These are phyloP conservation scores for Aaosphaeria arxii DNA, from an alignment of 2,329 filamentous ascomycete species.

Conservation along the genomic window DNA sequence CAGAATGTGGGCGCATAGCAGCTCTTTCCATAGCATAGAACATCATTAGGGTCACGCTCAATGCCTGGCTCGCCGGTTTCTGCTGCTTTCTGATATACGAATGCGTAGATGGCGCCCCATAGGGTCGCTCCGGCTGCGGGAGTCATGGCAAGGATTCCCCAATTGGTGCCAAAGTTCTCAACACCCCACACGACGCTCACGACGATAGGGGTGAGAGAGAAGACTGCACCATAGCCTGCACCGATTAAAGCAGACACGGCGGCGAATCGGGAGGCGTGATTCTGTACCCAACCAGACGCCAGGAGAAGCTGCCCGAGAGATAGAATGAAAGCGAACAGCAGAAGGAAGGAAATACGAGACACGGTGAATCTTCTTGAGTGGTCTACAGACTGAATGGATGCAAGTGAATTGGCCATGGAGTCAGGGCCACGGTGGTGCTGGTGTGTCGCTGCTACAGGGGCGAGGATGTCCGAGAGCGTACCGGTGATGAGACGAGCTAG, in stretches of 20 bases:
- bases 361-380: constrained; percentile 51
- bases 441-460: constrained; percentile 53
- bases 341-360: constrained; percentile 76
- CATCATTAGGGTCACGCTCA: constrained; percentile 38
- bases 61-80: constrained; percentile 37
- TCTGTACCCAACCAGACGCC: constrained; percentile 71
- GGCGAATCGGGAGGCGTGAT: constrained; percentile 77
- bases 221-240: constrained; percentile 88
- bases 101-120: constrained; percentile 88
- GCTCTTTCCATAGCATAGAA: constrained; percentile 73
- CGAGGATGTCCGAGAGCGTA: constrained; percentile 82
- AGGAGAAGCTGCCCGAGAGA: constrained; percentile 73
- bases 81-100: constrained; percentile 70
- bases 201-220: constrained; percentile 85
- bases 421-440: constrained; percentile 53
- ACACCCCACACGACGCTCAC: constrained; percentile 98
- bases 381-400: constrained; percentile 26
- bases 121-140: constrained; percentile 84
- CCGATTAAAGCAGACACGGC: constrained; percentile 81
- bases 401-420: constrained; percentile 41
- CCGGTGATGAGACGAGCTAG: constrained; percentile 87
- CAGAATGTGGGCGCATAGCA: constrained; percentile 85
- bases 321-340: constrained; percentile 71
- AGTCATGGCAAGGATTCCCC: constrained; percentile 90
- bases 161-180: constrained; percentile 98